Evolutionary conservation across 1,284 basidiomycete species (phyloP).

Genomic region (Rhodotorula sp.): DNA sequence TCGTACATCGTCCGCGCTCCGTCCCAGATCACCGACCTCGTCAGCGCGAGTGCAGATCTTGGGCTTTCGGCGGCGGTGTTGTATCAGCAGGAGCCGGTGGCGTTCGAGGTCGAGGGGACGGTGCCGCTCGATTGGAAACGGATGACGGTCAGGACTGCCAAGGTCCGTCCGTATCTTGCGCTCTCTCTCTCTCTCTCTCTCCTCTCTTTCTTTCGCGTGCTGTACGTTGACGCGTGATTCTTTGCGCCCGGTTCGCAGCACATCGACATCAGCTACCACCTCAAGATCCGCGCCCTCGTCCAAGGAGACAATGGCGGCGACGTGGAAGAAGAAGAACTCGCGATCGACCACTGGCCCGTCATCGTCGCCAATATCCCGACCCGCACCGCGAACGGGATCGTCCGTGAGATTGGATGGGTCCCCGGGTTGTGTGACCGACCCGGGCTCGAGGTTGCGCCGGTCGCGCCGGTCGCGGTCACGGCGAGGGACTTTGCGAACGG

Average conservation of each 20-base stretch:
- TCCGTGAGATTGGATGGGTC: slow-evolving; percentile 32
- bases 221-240: no score
- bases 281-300: slow-evolving; percentile 29
- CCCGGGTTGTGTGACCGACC: slow-evolving; percentile 25
- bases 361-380: slow-evolving; percentile 14
- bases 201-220: no score
- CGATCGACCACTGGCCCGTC: slow-evolving; percentile 28
- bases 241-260: slow-evolving; percentile 10
- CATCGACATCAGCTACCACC: slow-evolving; percentile 36
- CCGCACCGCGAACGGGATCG: slow-evolving; percentile 20
- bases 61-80: slow-evolving; percentile 15
- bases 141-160: slow-evolving; percentile 30
- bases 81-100: slow-evolving; percentile 14
- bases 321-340: slow-evolving; percentile 27
- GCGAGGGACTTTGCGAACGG: neutral
- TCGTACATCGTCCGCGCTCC: slow-evolving; percentile 13
- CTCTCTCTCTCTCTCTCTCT: no score
- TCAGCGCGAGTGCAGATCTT: slow-evolving; percentile 11
- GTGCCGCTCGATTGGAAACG: slow-evolving; percentile 19
- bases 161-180: slow-evolving; percentile 6
- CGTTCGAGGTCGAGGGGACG: slow-evolving; percentile 11
- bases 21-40: slow-evolving; percentile 5
- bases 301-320: no score
- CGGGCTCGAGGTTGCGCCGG: no score
- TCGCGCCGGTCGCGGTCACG: neutral